These are phyloP conservation scores for Puccinia triticina DNA, from an alignment of 1,284 basidiomycete species.

Conservation along the genomic window DNA sequence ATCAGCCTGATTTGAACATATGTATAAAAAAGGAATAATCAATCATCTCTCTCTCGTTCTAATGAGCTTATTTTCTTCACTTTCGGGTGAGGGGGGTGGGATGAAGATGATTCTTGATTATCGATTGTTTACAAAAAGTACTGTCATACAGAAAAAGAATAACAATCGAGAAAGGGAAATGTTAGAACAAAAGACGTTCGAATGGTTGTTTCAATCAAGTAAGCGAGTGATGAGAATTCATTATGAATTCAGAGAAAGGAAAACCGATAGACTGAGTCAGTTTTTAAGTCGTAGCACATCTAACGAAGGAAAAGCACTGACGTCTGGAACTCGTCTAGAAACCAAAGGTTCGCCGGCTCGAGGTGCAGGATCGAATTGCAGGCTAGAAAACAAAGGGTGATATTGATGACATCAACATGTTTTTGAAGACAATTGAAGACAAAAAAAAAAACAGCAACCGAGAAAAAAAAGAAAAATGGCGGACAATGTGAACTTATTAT, in stretches of 20 bases:
- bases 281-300: neutral
- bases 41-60: no score
- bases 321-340: conserved; percentile 95
- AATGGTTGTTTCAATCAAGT: no score
- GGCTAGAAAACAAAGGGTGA: conserved; percentile 65
- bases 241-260: neutral
- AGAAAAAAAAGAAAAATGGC: conserved; percentile 47
- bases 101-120: neutral
- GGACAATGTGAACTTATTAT: conserved; percentile 67
- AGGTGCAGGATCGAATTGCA: conserved; percentile 99
- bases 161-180: neutral
- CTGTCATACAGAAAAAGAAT: neutral
- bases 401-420: neutral
- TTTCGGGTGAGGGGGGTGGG: neutral
- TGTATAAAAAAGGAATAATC: no score
- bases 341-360: conserved; percentile 97
- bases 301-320: conserved; percentile 60
- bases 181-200: neutral
- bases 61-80: neutral
- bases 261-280: neutral
- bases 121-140: conserved; percentile 30
- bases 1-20: no score
- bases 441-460: conserved; percentile 9
- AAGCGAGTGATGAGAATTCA: no score
- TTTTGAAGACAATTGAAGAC: neutral